Conservation (phyloP, 306 rosid species). For the Cucumis cinereus region DNA sequence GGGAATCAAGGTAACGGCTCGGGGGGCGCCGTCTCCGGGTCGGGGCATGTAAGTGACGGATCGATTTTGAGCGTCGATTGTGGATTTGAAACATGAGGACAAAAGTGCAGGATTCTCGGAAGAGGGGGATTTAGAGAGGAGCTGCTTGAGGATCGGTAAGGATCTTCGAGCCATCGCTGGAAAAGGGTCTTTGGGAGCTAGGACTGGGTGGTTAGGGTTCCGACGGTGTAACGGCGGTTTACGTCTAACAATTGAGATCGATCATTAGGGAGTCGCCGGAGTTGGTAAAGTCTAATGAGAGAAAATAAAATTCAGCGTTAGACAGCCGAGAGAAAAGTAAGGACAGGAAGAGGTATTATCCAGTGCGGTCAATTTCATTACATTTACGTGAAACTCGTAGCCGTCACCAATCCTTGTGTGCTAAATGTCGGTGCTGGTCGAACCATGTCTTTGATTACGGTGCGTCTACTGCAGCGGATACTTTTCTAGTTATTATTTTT, state of each 20-base stretch:
- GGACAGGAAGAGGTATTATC: neutral
- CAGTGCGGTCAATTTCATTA: neutral
- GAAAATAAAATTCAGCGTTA: neutral
- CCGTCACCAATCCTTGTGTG: neutral
- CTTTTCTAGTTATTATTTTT: neutral
- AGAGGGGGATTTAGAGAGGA: constrained; percentile 10
- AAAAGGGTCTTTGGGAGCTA: neutral
- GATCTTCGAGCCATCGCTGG: constrained; percentile 42
- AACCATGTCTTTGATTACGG: neutral
- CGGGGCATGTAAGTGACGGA: constrained; percentile 80
- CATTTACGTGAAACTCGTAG: neutral
- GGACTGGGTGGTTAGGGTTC: neutral
- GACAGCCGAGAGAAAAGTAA: neutral
- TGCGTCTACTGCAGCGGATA: neutral
- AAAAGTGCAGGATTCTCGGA: neutral
- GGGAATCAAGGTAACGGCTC: constrained; percentile 62
- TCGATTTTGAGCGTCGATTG: constrained; percentile 26
- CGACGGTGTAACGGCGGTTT: neutral
- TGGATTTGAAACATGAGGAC: constrained; percentile 2
- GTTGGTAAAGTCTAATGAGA: neutral
- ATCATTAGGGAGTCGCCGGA: neutral
- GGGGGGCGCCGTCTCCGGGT: constrained; percentile 69
- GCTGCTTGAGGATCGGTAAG: constrained; percentile 18
- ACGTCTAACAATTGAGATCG: neutral
- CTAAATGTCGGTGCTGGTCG: neutral